Percentiles rank a stretch among this genome's conserved stretches.
phyloP scores from a whole-genome alignment of 345 rosid genomes.

The Linum trigynum region DNA sequence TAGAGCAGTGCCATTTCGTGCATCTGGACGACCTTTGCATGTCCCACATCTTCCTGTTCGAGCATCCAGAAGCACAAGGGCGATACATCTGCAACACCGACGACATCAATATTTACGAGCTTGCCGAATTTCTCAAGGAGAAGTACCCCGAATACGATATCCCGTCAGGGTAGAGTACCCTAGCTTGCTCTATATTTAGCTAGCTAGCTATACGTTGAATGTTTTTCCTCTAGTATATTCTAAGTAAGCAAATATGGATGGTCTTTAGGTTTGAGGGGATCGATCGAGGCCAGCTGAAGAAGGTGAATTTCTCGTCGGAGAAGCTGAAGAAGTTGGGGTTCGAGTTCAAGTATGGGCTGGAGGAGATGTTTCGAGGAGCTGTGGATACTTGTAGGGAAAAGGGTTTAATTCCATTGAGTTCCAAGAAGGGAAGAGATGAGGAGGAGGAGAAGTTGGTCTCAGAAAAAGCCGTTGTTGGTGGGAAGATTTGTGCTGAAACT shows the following conservation, averaged over 20 bases:
- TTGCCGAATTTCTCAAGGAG: conserved; percentile 39
- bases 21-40: conserved; percentile 83
- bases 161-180: conserved; percentile 52
- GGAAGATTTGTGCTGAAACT: too few species aligned
- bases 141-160: conserved; percentile 60
- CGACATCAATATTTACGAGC: conserved; percentile 44
- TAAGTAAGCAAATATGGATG: too few species aligned
- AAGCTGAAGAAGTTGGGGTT: conserved; percentile 68
- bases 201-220: too few species aligned
- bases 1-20: conserved; percentile 73
- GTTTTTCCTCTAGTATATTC: too few species aligned
- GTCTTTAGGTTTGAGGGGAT: conserved; percentile 58
- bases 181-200: too few species aligned
- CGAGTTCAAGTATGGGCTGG: conserved; percentile 58
- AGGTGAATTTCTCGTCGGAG: conserved; percentile 41
- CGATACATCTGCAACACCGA: conserved; percentile 75
- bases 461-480: too few species aligned
- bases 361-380: conserved; percentile 63
- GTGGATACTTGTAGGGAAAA: conserved; percentile 48
- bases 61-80: conserved; percentile 61
- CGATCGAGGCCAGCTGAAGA: conserved; percentile 36
- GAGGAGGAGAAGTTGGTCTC: too few species aligned
- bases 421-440: too few species aligned
- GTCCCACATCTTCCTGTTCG: conserved; percentile 62
- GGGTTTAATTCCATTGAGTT: conserved; percentile 38